These are phyloP conservation scores for Coriaria nepalensis DNA, from an alignment of 306 rosid genomes.

Conservation along the genomic window DNA sequence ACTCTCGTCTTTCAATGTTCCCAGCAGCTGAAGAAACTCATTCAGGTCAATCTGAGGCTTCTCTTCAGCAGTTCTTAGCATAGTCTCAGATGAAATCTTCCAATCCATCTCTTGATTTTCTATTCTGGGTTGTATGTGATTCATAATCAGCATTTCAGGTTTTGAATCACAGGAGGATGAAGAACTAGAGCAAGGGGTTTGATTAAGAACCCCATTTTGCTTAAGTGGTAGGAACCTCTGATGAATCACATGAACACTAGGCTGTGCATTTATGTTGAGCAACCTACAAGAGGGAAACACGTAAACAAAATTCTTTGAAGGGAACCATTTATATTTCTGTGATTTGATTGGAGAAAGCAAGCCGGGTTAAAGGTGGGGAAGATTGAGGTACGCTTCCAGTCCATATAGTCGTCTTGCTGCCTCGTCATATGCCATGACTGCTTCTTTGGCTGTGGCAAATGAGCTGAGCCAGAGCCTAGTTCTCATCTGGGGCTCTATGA, in stretches of 20 bases:
- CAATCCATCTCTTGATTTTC: conserved; percentile 22
- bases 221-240: conserved; percentile 76
- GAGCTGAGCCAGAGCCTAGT: conserved; percentile 95
- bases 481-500: conserved; percentile 92
- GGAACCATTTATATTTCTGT: conserved; percentile 76
- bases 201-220: conserved; percentile 31
- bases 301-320: conserved; percentile 75
- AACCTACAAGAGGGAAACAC: conserved; percentile 70
- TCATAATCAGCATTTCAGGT: conserved; percentile 15
- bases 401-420: conserved; percentile 93
- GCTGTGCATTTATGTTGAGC: conserved; percentile 82
- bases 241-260: conserved; percentile 91
- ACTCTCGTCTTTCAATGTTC: conserved; percentile 46
- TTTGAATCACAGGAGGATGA: conserved; percentile 37
- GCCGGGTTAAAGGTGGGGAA: conserved; percentile 60
- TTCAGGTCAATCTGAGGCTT: conserved; percentile 94
- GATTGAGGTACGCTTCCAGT: conserved; percentile 85
- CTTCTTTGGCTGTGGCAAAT: conserved; percentile 89
- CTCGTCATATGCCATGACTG: conserved; percentile 94
- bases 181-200: conserved; percentile 19
- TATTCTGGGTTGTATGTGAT: conserved; percentile 9
- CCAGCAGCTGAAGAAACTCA: conserved; percentile 93
- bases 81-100: conserved; percentile 19
- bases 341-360: conserved; percentile 23
- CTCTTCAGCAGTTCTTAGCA: conserved; percentile 35